Base-by-base conservation (phyloP, 257 asterid species). In the Solanum sejunctum region DNA sequence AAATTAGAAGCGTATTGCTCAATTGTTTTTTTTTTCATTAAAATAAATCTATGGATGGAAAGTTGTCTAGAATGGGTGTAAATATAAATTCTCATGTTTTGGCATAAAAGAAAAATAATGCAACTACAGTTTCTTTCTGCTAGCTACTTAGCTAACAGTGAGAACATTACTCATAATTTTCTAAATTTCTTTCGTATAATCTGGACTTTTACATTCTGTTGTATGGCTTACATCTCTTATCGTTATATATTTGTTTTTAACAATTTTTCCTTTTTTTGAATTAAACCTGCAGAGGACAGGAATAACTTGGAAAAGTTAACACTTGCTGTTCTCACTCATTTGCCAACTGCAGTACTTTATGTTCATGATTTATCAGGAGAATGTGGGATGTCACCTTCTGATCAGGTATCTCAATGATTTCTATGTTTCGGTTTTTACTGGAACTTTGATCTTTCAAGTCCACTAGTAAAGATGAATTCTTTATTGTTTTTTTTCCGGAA, bases 311-410 rank as follows among this genome's bases (percentile, higher is more conserved):
- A 96, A 91, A 96, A 96, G 91, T 86, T 96, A 94, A 96, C 99
- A 10, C 94, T 96, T 81, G 99, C 98, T 32, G 99, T 95, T 61
- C 98, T 96, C 79, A 87, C 98, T 85, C 98, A 96, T 91, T 91
- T 96, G 90, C 98, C 99, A 32, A 96, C 98, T 86, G 99, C 98
- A 81, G 97, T 96, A 61, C 95, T 96, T 86, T 96, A 91, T 86
- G 98, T 96, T 85, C 99, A 96, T 81, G 99, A 96, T 90, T 97
- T 96, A 72, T 89, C 98, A 73, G 99, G 98, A 86, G 93, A 93
- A 89, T 95, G 99, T 89, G 99, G 99, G 79, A 95, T 94, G 49
- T 93, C 98, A 58, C 95, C 98, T 79, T 93, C 98, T 82, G 98
- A 95, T 93, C 99, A 96, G 98, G 99, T 95, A 87, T 56, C 61